Percentiles rank a stretch among this genome's conserved stretches.
Conservation (phyloP, 257 asterid species). For the Schizonepeta tenuifolia region DNA sequence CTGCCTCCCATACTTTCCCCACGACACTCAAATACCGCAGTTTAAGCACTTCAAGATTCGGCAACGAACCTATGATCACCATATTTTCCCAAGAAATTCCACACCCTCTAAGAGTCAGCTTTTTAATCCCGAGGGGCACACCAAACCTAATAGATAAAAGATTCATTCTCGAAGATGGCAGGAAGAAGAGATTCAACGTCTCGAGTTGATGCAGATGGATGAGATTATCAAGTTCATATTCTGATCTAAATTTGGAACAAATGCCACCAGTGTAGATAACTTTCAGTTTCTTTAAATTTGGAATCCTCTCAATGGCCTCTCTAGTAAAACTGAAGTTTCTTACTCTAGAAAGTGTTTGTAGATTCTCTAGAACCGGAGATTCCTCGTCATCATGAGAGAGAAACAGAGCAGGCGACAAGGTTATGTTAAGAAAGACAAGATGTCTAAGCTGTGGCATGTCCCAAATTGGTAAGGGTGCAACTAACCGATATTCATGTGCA, state of each 20-base stretch:
- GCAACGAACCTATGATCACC: conserved; percentile 30
- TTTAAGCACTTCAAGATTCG: conserved; percentile 40
- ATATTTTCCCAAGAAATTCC: conserved; percentile 33
- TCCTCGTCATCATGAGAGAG: neutral
- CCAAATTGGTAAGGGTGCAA: conserved; percentile 24
- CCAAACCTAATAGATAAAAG: conserved; percentile 10
- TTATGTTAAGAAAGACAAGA: conserved; percentile 27
- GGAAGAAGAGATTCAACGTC: conserved; percentile 25
- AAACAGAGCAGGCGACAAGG: conserved; percentile 14
- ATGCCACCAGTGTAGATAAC: conserved; percentile 15
- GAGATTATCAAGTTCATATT: conserved; percentile 29
- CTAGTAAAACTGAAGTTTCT: conserved; percentile 30
- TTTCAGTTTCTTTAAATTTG: conserved; percentile 27
- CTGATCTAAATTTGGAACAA: neutral
- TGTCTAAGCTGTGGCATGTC: conserved; percentile 29
- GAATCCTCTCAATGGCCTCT: conserved; percentile 26
- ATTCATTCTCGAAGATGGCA: neutral
- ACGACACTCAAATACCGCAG: neutral
- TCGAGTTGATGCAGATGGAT: conserved; percentile 24
- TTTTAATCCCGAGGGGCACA: conserved; percentile 24
- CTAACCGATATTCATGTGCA: neutral
- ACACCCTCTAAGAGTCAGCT: conserved; percentile 28
- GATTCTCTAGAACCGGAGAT: neutral
- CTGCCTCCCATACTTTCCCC: conserved; percentile 29
- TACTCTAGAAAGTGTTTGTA: conserved; percentile 30